Percentiles rank a stretch among this genome's conserved stretches.
Evolutionary conservation across 192 early-diverging fungal species (phyloP).

Genomic region (Umbelopsis ramanniana): DNA sequence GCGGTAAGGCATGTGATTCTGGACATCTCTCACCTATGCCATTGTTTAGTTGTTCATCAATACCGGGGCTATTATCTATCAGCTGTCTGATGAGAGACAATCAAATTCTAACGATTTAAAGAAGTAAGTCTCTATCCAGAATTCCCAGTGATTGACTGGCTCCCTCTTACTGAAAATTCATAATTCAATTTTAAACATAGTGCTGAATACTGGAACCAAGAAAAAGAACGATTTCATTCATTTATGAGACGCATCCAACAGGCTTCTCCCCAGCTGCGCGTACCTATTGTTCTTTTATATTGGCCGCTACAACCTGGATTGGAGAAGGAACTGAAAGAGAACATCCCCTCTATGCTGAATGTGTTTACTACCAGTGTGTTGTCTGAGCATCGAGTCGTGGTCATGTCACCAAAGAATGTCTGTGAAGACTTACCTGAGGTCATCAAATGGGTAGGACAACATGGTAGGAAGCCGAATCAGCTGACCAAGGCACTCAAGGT

Average conservation of each 20-base stretch:
- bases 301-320: conserved; percentile 12
- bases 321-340: not conserved
- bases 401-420: conserved; percentile 5
- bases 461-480: not conserved
- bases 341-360: not conserved
- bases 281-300: conserved; percentile 27
- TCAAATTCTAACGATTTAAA: conserved; percentile 3
- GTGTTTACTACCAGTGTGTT: not conserved
- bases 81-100: conserved; percentile 15
- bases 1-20: not conserved
- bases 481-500: not conserved
- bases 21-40: not conserved
- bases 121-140: conserved; percentile 12
- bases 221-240: conserved; percentile 16
- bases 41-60: conserved; percentile 19
- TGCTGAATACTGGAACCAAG: conserved; percentile 21
- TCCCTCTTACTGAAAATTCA: not conserved
- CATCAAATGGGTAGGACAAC: not conserved
- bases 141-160: not conserved
- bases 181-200: not conserved
- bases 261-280: conserved; percentile 17
- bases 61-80: conserved; percentile 29
- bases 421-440: not conserved
- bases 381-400: not conserved
- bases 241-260: conserved; percentile 3